phyloP scores from a whole-genome alignment of 495 filamentous ascomycete species.

The Penicillium psychrofluorescens region DNA sequence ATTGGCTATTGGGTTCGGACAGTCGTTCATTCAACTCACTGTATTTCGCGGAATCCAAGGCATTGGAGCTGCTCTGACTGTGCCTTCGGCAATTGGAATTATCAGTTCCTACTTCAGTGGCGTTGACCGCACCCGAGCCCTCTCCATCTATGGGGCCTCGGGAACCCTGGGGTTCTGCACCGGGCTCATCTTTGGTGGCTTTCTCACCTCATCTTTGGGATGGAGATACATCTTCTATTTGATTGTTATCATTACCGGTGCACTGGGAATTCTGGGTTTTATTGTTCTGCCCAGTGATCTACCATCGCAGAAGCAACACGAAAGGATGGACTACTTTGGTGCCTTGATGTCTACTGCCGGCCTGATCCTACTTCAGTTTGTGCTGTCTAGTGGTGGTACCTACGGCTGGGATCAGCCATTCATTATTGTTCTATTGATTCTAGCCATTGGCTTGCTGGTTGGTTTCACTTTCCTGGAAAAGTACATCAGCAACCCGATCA shows the following conservation, averaged over 20 bases:
- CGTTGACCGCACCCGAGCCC: conserved; percentile 23
- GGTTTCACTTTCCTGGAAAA: conserved; percentile 29
- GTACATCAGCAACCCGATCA: conserved; percentile 26
- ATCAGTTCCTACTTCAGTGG: conserved; percentile 34
- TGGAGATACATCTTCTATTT: conserved; percentile 33
- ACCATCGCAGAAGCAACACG: conserved; percentile 7
- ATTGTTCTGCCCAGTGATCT: conserved; percentile 25
- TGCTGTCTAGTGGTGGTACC: conserved; percentile 25
- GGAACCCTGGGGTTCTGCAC: conserved; percentile 31
- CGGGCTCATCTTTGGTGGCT: conserved; percentile 30
- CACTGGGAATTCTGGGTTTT: conserved; percentile 19
- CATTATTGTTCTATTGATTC: conserved; percentile 35
- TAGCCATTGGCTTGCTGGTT: conserved; percentile 30
- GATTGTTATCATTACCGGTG: conserved; percentile 26
- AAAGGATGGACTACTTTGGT: conserved; percentile 27
- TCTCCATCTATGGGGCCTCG: conserved; percentile 29
- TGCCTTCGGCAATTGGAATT: conserved; percentile 31
- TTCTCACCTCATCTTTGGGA: conserved; percentile 28
- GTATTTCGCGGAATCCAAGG: conserved; percentile 30
- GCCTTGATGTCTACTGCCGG: conserved; percentile 26
- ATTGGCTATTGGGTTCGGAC: conserved; percentile 28
- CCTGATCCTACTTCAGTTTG: conserved; percentile 30
- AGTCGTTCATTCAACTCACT: conserved; percentile 27
- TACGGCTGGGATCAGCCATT: conserved; percentile 44
- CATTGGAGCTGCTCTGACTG: conserved; percentile 29